phyloP scores from a whole-genome alignment of 805 yeast species.

The Suhomyces tanzawaensis region DNA sequence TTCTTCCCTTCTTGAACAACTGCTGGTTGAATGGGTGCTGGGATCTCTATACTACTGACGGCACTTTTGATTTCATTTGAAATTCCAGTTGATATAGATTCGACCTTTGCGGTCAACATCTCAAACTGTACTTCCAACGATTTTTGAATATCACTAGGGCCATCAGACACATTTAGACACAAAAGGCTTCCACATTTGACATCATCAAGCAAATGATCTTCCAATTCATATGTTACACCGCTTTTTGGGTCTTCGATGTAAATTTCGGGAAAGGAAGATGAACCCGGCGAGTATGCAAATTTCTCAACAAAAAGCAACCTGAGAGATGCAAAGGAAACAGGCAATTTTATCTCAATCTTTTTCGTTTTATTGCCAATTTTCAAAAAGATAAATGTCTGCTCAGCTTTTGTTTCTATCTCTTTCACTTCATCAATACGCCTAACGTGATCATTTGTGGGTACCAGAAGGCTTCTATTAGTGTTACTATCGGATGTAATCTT shows the following conservation, averaged over 20 bases:
- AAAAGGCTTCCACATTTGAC: constrained; percentile 60
- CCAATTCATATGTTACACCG: constrained; percentile 74
- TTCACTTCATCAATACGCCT: not conserved
- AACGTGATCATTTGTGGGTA: not conserved
- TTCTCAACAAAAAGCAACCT: constrained; percentile 80
- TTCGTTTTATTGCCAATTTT: constrained; percentile 53
- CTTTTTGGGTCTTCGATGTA: constrained; percentile 62
- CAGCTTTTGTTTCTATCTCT: constrained; percentile 2
- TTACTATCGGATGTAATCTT: constrained; percentile 7
- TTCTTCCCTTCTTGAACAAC: not conserved
- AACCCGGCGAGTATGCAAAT: constrained; percentile 78
- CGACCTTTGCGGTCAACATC: constrained; percentile 17
- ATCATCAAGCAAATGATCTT: constrained; percentile 61
- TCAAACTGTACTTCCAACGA: constrained; percentile 19
- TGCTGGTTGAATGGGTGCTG: constrained; percentile 13
- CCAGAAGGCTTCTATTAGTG: not conserved
- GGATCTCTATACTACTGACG: constrained; percentile 20
- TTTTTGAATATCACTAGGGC: constrained; percentile 15
- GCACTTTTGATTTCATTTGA: constrained; percentile 18
- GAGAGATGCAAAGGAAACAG: constrained; percentile 51
- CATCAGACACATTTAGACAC: constrained; percentile 50
- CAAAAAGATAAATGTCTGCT: constrained; percentile 39
- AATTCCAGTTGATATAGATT: constrained; percentile 12
- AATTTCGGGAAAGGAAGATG: constrained; percentile 72
- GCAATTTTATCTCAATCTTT: constrained; percentile 46